phyloP scores from a whole-genome alignment of 768 basidiomycete genomes.

The Cystofilobasidium ferigula region DNA sequence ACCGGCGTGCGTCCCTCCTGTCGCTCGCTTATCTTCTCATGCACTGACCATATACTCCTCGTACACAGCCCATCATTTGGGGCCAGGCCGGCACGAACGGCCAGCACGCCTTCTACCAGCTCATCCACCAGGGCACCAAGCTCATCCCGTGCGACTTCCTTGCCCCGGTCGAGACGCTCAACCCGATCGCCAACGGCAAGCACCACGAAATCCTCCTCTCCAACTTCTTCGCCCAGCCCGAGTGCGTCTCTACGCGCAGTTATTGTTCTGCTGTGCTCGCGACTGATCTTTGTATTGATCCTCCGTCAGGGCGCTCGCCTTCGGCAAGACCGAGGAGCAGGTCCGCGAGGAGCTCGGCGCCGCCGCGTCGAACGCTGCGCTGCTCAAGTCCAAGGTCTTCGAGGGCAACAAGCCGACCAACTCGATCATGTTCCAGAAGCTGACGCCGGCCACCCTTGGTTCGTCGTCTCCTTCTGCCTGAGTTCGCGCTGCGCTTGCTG shows the following conservation, averaged over 20 bases:
- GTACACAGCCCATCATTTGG: constrained; percentile 91
- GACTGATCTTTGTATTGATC: neutral
- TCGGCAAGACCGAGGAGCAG: constrained; percentile 88
- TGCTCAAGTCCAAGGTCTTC: constrained; percentile 95
- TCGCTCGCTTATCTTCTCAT: neutral
- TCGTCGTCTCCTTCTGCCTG: constrained; percentile 27
- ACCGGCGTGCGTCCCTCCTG: constrained; percentile 69
- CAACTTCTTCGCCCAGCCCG: constrained; percentile 97
- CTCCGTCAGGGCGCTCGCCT: constrained; percentile 61
- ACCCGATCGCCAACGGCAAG: constrained; percentile 71
- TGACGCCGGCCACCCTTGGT: constrained; percentile 83
- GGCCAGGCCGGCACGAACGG: constrained; percentile 97
- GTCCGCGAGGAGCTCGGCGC: constrained; percentile 52
- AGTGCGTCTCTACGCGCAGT: constrained; percentile 38
- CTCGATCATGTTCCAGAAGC: constrained; percentile 82
- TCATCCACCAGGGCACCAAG: constrained; percentile 45
- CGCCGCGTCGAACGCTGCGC: constrained; percentile 54
- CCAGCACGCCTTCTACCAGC: constrained; percentile 92
- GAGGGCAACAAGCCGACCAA: constrained; percentile 96
- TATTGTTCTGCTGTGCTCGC: neutral
- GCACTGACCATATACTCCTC: neutral
- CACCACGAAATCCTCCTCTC: constrained; percentile 95
- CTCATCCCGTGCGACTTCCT: constrained; percentile 72
- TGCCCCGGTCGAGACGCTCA: constrained; percentile 76
- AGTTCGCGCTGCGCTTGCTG: constrained; percentile 15